Evolutionary conservation across 2,329 filamentous ascomycete genomes (phyloP), one percentile per base, ranked within the genome.

Genomic region (Colletotrichum sansevieriae): DNA sequence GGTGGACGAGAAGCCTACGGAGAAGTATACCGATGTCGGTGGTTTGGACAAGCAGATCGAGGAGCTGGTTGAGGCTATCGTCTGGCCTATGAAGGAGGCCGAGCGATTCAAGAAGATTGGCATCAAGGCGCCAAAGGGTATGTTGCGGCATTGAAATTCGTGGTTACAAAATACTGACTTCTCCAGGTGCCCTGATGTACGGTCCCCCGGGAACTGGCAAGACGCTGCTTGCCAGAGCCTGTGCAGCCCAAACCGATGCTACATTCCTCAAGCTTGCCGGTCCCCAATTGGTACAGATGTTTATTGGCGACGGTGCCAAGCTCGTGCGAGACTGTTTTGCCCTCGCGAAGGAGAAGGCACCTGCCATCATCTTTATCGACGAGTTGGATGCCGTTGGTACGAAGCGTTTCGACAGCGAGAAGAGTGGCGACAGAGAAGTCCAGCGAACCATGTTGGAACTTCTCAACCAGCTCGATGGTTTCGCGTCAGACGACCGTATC

Each of bases 1-100:
- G 84, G 96, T 99, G 8, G 96, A 99, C 76, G 97, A 99, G 87
- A 99, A 99, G 87, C 97, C 96, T 10, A 98, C 95, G 44, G 96
- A 99, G 83, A 97, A 98, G 83, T 99, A 99, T 84, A 96, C 91
- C 63, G 96, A 99, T 83, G 97, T 99, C 13, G 96, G 96, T 83
- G 96, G 96, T 59, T 82, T 99, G 75, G 95, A 98, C 83, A 99
- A 99, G 84, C 96, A 99, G 85, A 99, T 99, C 77, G 95, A 98
- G 80, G 97, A 99, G 83, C 88, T 99, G 63, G 95, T 99, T 9
- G 96, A 99, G 84, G 96, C 96, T 64, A 96, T 99, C 57, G 96
- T 99, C 35, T 98, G 95, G 95, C 96, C 96, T 2, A 99, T 99
- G 96, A 98, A 98, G 88, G 95, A 99, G 83, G 95, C 96, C 2